Percentiles rank a stretch among this genome's conserved stretches.
phyloP scores from a whole-genome alignment of 108 stramenopile species.

The Nitzschia sp. region DNA sequence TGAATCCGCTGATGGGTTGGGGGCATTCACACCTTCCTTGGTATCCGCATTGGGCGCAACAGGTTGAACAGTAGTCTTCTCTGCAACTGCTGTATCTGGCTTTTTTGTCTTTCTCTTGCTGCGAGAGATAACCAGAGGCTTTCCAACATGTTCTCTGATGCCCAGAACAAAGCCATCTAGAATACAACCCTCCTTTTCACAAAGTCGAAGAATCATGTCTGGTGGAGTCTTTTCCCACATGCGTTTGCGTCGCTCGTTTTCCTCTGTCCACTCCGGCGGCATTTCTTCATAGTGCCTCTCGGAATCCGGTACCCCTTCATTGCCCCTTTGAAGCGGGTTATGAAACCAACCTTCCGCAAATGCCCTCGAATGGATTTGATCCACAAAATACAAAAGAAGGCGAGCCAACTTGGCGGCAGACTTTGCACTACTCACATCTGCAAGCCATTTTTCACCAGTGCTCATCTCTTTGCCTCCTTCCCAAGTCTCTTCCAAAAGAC shows the following conservation, averaged over 20 bases:
- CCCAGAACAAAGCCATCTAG: constrained; percentile 27
- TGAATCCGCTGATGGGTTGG: too few relatives aligned
- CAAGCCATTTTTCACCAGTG: constrained; percentile 40
- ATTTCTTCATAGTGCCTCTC: constrained; percentile 27
- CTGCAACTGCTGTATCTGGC: too few relatives aligned
- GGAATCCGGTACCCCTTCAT: constrained; percentile 1
- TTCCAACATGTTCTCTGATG: constrained; percentile 18
- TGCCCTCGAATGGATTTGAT: constrained; percentile 51
- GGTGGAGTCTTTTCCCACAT: constrained; percentile 39
- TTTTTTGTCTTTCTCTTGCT: constrained; percentile 32
- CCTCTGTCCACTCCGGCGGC: constrained; percentile 29
- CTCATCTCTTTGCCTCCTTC: constrained; percentile 28
- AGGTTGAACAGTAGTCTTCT: too few relatives aligned
- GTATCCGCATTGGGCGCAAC: too few relatives aligned
- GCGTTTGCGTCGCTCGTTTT: constrained; percentile 23
- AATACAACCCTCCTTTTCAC: constrained; percentile 15
- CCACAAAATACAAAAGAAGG: constrained; percentile 57
- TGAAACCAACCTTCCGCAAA: constrained; percentile 61
- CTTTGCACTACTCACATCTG: constrained; percentile 37
- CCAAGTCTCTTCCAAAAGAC: constrained; percentile 60
- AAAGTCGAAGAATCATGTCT: constrained; percentile 23
- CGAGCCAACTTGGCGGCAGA: constrained; percentile 44
- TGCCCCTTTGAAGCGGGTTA: constrained; percentile 27
- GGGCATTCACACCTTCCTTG: too few relatives aligned
- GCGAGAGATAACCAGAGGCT: constrained; percentile 6